phyloP scores from a whole-genome alignment of 345 rosid species.

The Populus nigra region DNA sequence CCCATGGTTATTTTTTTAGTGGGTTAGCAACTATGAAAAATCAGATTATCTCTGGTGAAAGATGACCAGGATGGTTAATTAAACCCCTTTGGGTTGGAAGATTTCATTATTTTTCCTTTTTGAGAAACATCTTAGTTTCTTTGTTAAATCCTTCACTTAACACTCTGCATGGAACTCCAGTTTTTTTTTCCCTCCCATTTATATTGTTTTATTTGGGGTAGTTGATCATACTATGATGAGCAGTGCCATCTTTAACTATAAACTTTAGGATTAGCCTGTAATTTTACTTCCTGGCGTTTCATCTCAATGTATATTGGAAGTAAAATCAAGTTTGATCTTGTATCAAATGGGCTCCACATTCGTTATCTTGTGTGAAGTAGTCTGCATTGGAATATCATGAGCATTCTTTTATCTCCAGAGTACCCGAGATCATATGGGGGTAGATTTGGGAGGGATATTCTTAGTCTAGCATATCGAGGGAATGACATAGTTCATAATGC shows the following conservation, averaged over 20 bases:
- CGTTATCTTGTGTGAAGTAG: not conserved
- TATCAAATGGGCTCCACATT: not conserved
- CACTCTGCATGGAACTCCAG: not conserved
- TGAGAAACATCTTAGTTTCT: not conserved
- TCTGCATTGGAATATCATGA: not conserved
- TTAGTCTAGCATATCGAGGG: not conserved
- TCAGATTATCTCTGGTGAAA: too few relatives aligned
- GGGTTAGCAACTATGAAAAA: too few relatives aligned
- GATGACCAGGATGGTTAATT: too few relatives aligned
- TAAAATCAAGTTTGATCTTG: not conserved
- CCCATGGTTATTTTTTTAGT: too few relatives aligned
- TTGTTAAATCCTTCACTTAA: not conserved
- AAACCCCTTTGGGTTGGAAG: too few relatives aligned
- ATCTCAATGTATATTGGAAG: not conserved
- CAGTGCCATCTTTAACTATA: not conserved
- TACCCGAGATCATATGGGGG: not conserved
- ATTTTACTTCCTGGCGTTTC: not conserved
- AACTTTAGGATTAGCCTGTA: too few relatives aligned
- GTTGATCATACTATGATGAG: not conserved
- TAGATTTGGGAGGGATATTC: not conserved
- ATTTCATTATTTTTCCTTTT: too few relatives aligned
- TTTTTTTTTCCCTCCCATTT: not conserved
- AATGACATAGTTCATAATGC: too few relatives aligned
- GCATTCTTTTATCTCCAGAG: not conserved
- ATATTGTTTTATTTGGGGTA: not conserved